Base-by-base conservation (phyloP, 2,329 filamentous ascomycete genomes). In the Alternaria sp. region DNA sequence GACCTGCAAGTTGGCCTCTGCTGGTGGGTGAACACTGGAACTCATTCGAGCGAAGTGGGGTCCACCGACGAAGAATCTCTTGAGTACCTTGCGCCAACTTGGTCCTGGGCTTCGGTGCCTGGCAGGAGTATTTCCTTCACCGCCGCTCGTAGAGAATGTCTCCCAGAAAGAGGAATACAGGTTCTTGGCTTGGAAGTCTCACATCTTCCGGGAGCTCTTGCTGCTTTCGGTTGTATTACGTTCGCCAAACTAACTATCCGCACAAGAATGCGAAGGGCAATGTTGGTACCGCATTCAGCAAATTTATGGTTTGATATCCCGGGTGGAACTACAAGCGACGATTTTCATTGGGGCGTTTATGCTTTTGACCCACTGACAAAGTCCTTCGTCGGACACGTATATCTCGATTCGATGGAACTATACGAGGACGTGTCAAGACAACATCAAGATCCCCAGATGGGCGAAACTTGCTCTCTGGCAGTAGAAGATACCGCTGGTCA, bases 281-380 rank as follows among this genome's bases (percentile, higher is more conserved):
- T 30, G 10, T 14, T 48, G 1, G 3, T 7, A 30, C 16, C 16
- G 0, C 2, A 2, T 12, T 1, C 16, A 28, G 8, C 16, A 12
- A 18, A 2, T 28, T 7, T 18, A 18, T 0, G 7, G 16, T 9
- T 55, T 4, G 45, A 55, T 25, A 59, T 65, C 62, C 67, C 72
- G 54, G 9, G 5, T 32, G 30, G 30, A 11, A 12, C 9, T 11
- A 32, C 0, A 10, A 12, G 7, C 30, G 30, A 32, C 9, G 30
- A 32, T 32, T 32, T 32, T 10, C 9, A 32, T 11, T 10, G 11
- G 30, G 30, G 11, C 11, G 30, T 11, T 12, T 12, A 10, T 11
- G 11, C 11, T 0, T 32, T 32, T 32, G 30, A 32, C 11, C 30
- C 30, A 32, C 30, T 32, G 10, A 32, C 30, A 32, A 12, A 32